Base-by-base conservation (phyloP, 805 yeast genomes). In the Lachancea nothofagi region DNA sequence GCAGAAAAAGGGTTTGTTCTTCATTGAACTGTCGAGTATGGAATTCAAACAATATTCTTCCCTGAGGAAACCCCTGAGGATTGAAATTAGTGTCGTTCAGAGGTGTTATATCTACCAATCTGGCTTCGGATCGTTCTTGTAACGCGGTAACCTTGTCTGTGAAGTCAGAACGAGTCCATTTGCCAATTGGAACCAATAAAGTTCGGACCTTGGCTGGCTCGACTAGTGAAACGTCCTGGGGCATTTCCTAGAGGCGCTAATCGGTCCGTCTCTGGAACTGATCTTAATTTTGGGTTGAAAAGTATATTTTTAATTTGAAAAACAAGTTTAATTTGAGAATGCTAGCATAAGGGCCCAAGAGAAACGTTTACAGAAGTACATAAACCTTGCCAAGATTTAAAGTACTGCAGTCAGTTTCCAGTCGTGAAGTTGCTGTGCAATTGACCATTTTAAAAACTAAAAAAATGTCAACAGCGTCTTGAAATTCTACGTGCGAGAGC, bases 41-140 rank as follows among this genome's bases (percentile, higher is more conserved):
- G 47, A 77, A 77, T 41, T 78, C 79, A 53, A 74, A 84, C 10
- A 78, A 58, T 1, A 90, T 61, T 36, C 81, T 64, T 0, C 97
- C 97, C 36, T 72, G 71, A 1, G 97, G 96, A 51, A 77, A 84
- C 0, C 82, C 80, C 53, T 81, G 93, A 1, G 97, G 96, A 49
- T 83, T 84, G 68, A 88, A 88, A 50, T 70, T 51, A 14, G 67
- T 43, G 19, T 80, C 72, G 17, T 65, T 68, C 32, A 75, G 75
- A 4, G 93, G 83, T 1, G 87, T 70, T 8, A 90, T 72, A 57
- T 88, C 96, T 18, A 82, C 72, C 24, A 88, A 66, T 45, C 94
- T 65, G 13, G 87, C 78, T 52, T 84, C 90, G 31, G 69, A 60
- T 5, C 76, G 71, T 12, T 67, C 56, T 28, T 67, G 64, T 33